phyloP scores from a whole-genome alignment of 768 basidiomycete species.

The Serendipita vermifera region DNA sequence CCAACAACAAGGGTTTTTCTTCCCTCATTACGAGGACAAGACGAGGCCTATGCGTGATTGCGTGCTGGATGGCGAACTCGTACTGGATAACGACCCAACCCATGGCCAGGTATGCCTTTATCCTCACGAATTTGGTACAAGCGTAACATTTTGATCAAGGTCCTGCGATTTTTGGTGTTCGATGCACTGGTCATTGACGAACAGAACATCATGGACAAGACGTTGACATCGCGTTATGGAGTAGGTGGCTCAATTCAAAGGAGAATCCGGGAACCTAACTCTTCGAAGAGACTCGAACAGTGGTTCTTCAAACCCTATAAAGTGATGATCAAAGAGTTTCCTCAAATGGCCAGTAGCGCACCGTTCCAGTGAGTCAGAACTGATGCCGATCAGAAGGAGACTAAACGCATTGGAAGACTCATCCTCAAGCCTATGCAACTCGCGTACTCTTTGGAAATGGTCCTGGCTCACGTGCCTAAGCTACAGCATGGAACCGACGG shows the following conservation, averaged over 20 bases:
- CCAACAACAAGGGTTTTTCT: conserved; percentile 58
- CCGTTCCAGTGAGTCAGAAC: conserved; percentile 66
- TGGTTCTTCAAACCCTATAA: conserved; percentile 77
- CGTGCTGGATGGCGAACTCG: conserved; percentile 86
- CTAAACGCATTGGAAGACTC: conserved; percentile 38
- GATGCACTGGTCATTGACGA: conserved; percentile 83
- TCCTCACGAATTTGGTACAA: background rate
- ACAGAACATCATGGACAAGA: conserved; percentile 72
- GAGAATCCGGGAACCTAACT: background rate
- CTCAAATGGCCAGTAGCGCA: conserved; percentile 44
- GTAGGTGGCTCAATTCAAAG: conserved; percentile 33
- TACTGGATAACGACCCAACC: conserved; percentile 71
- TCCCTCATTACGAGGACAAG: conserved; percentile 76
- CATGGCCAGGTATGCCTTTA: conserved; percentile 47
- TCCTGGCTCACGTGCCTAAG: conserved; percentile 75
- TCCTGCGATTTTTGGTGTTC: conserved; percentile 68
- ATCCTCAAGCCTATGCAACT: conserved; percentile 75
- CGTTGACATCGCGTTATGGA: conserved; percentile 80
- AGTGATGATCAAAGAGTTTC: conserved; percentile 54
- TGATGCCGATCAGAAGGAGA: background rate
- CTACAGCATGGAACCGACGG: conserved; percentile 91
- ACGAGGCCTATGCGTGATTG: conserved; percentile 58
- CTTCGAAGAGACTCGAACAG: conserved; percentile 51
- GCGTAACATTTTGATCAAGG: conserved; percentile 9
- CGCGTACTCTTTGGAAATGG: conserved; percentile 78